Evolutionary conservation across 164 flowering plant genomes (phyloP).

Genomic region (Chimonanthus salicifolius): DNA sequence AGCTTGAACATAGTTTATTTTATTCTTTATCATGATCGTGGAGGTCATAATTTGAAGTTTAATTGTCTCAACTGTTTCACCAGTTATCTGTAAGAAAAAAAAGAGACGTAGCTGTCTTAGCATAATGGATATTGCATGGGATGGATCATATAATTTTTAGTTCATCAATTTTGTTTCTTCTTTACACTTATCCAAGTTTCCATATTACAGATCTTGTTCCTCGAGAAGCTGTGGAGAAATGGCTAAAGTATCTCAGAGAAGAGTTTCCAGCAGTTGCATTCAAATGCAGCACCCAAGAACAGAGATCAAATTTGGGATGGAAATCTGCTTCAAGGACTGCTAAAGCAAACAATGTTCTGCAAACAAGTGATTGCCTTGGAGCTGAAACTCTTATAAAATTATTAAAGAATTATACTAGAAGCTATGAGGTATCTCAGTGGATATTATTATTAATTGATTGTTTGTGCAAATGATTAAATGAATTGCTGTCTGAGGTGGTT

Average conservation of each 20-base stretch:
- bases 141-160: background rate
- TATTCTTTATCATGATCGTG: background rate
- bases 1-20: background rate
- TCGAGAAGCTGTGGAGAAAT: constrained; percentile 87
- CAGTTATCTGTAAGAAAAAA: background rate
- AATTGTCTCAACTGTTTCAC: background rate
- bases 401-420: constrained; percentile 89
- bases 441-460: constrained; percentile 12
- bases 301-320: constrained; percentile 84
- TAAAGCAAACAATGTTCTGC: constrained; percentile 58
- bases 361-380: constrained; percentile 97
- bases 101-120: background rate
- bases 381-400: constrained; percentile 88
- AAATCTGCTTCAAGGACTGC: constrained; percentile 55
- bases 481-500: background rate
- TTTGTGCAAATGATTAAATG: background rate
- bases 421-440: constrained; percentile 89
- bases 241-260: constrained; percentile 92
- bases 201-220: constrained; percentile 85
- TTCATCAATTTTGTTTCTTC: background rate
- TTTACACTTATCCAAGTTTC: background rate
- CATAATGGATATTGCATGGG: background rate
- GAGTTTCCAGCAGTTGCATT: constrained; percentile 95
- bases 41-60: background rate
- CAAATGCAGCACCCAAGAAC: constrained; percentile 93